Evolutionary conservation across 306 rosid species (phyloP).

Genomic region (Boehmeria nivea): DNA sequence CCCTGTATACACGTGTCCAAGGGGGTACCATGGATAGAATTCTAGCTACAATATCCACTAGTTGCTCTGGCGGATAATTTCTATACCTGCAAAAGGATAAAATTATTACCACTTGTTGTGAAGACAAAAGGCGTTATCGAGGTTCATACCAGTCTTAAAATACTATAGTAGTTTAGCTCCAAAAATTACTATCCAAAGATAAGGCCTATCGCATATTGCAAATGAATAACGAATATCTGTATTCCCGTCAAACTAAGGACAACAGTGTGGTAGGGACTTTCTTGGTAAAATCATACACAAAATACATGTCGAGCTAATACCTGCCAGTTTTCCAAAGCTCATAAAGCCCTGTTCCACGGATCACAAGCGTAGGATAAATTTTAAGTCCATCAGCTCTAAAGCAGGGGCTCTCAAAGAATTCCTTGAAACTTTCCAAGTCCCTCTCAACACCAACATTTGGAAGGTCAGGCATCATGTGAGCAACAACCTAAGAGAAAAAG

Average conservation of each 20-base stretch:
- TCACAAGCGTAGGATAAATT: slow-evolving; percentile 93
- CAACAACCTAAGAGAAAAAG: slow-evolving; percentile 68
- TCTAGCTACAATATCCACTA: slow-evolving; percentile 92
- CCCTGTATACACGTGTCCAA: slow-evolving; percentile 98
- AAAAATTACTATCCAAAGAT: background rate
- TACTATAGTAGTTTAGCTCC: background rate
- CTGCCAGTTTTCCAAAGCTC: slow-evolving; percentile 99
- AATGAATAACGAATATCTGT: too few species aligned
- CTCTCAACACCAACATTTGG: slow-evolving; percentile 98
- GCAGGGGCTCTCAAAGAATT: slow-evolving; percentile 83
- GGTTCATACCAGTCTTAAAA: too few species aligned
- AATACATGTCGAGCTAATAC: slow-evolving; percentile 14
- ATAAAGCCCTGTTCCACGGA: slow-evolving; percentile 98
- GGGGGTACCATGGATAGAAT: slow-evolving; percentile 97
- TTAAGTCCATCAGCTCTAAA: slow-evolving; percentile 98
- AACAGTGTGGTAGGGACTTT: too few species aligned
- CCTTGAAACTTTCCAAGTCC: slow-evolving; percentile 95
- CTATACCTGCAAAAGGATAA: slow-evolving; percentile 63
- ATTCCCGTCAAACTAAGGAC: too few species aligned
- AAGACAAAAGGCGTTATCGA: background rate
- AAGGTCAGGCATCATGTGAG: slow-evolving; percentile 99
- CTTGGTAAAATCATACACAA: too few species aligned
- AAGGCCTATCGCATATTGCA: background rate
- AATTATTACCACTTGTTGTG: background rate
- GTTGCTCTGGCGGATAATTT: slow-evolving; percentile 96